Conservation (phyloP, 2,329 filamentous ascomycete species). For the Xylaria sp. region DNA sequence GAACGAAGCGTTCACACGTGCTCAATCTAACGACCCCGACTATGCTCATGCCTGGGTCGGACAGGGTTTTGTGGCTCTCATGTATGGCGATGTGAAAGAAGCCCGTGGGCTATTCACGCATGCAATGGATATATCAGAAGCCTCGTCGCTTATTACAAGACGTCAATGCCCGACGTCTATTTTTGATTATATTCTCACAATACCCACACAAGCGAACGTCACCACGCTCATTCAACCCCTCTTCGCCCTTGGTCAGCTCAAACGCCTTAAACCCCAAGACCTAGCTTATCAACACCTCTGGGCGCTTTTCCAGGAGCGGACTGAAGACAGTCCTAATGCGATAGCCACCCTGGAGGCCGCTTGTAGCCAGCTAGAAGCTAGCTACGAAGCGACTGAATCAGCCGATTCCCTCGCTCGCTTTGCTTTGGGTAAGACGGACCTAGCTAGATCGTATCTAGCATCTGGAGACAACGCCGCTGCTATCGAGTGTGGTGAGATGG, state of each 20-base stretch:
- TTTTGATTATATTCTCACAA: conserved; percentile 79
- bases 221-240: conserved; percentile 81
- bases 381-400: conserved; percentile 86
- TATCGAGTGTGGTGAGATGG: conserved; percentile 79
- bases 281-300: conserved; percentile 77
- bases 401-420: conserved; percentile 74
- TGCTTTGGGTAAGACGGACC: conserved; percentile 82
- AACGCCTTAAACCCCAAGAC: conserved; percentile 72
- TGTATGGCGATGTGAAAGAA: conserved; percentile 76
- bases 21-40: conserved; percentile 93
- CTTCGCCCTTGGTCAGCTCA: conserved; percentile 85
- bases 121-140: conserved; percentile 89
- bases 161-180: conserved; percentile 79
- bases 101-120: conserved; percentile 88
- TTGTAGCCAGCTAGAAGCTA: conserved; percentile 73
- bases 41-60: conserved; percentile 94
- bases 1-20: conserved; percentile 85
- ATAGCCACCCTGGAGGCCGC: conserved; percentile 68
- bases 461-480: conserved; percentile 69
- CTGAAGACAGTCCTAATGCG: conserved; percentile 69
- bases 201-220: conserved; percentile 55
- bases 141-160: conserved; percentile 74
- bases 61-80: conserved; percentile 82
- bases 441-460: conserved; percentile 83
- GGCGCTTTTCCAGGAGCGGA: conserved; percentile 81